Evolutionary conservation across 2,329 filamentous ascomycete genomes (phyloP).

Genomic region (Stagonosporopsis cucurbitacearum): DNA sequence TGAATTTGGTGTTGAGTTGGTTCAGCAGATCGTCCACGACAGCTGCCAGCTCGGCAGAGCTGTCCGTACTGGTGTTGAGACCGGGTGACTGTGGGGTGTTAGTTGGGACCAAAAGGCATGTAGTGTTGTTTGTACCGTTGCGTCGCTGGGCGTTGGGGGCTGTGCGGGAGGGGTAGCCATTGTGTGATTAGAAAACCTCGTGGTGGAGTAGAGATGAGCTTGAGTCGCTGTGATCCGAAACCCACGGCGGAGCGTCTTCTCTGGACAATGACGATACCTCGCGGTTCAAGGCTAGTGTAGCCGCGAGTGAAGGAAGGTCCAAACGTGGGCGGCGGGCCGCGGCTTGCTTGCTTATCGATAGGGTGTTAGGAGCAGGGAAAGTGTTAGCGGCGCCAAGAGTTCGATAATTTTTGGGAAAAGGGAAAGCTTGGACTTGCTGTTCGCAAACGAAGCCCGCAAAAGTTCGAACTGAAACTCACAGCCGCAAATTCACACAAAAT

Average conservation of each 20-base stretch:
- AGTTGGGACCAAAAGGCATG: background rate
- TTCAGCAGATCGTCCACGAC: slow-evolving; percentile 89
- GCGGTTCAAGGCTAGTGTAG: background rate
- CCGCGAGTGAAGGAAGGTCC: slow-evolving; percentile 1
- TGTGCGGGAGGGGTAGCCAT: slow-evolving; percentile 30
- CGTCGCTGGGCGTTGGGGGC: slow-evolving; percentile 8
- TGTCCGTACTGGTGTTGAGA: slow-evolving; percentile 32
- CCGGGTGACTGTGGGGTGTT: slow-evolving; percentile 17
- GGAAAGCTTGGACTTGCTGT: slow-evolving; percentile 27
- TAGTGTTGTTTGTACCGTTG: background rate
- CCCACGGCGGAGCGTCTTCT: background rate
- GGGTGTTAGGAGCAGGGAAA: slow-evolving; percentile 36
- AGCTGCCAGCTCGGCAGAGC: slow-evolving; percentile 68
- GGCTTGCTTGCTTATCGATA: slow-evolving; percentile 32
- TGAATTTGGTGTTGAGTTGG: slow-evolving; percentile 84
- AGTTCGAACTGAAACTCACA: background rate
- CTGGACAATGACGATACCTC: too few relatives aligned
- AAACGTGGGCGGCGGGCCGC: slow-evolving; percentile 37
- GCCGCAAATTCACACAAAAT: slow-evolving; percentile 36
- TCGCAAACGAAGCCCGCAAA: slow-evolving; percentile 9
- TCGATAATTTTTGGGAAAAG: slow-evolving; percentile 36
- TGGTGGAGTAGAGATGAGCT: background rate
- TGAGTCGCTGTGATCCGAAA: background rate
- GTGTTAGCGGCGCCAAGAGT: slow-evolving; percentile 40
- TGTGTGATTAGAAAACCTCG: background rate